Percentiles rank a stretch among this genome's conserved stretches.
Conservation (phyloP, 2,329 filamentous ascomycete species). For the Neocucurbitaria cava region DNA sequence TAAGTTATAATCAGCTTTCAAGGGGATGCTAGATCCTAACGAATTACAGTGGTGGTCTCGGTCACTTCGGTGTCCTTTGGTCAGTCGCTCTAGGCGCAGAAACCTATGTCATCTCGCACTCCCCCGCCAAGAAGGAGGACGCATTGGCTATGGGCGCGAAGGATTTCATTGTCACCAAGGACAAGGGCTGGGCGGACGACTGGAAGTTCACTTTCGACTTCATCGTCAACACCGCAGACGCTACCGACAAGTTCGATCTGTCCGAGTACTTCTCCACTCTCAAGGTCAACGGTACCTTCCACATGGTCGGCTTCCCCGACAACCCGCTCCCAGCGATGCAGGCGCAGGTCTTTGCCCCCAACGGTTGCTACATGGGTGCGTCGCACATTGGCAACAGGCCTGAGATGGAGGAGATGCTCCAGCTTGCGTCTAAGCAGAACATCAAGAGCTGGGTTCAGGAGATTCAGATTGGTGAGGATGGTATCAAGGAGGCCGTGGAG, state of each 20-base stretch:
- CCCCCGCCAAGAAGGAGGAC: constrained; percentile 65
- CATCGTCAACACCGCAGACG: constrained; percentile 77
- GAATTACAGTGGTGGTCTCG: constrained; percentile 53
- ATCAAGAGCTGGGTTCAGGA: constrained; percentile 66
- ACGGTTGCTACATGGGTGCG: constrained; percentile 66
- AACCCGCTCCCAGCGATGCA: constrained; percentile 74
- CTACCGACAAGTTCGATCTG: constrained; percentile 72
- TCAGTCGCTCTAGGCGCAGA: constrained; percentile 65
- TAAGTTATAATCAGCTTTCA: constrained; percentile 32
- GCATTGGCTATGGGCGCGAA: constrained; percentile 66
- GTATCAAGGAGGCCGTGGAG: constrained; percentile 73
- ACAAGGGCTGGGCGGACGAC: constrained; percentile 65
- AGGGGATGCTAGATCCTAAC: constrained; percentile 12
- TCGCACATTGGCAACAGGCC: constrained; percentile 59
- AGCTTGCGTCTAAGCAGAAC: constrained; percentile 58
- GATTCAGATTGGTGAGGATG: constrained; percentile 74
- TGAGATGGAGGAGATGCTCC: constrained; percentile 60
- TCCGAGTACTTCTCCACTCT: constrained; percentile 77
- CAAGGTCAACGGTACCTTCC: constrained; percentile 81
- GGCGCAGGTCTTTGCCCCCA: constrained; percentile 76
- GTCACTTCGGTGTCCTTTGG: constrained; percentile 59
- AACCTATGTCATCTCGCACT: constrained; percentile 67
- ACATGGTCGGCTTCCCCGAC: constrained; percentile 81
- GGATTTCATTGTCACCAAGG: constrained; percentile 64
- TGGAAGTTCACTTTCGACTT: constrained; percentile 72